Percentiles rank a stretch among this genome's conserved stretches.
phyloP scores from a whole-genome alignment of 2,329 filamentous ascomycete species.

The Berkeleyomyces rouxiae region DNA sequence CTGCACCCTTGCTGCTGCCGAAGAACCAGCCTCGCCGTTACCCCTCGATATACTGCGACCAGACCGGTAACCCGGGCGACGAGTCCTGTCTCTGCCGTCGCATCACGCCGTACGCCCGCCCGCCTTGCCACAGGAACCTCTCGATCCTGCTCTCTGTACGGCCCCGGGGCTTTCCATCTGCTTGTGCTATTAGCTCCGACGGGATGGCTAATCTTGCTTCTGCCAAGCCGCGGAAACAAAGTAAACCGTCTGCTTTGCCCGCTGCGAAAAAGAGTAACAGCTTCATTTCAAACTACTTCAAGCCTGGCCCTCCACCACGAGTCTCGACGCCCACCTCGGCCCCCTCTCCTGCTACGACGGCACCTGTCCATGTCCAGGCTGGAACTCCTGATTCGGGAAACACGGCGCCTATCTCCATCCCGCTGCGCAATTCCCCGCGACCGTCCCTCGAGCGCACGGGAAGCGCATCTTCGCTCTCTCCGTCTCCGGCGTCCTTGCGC shows the following conservation, averaged over 20 bases:
- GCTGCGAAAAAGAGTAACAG: not conserved
- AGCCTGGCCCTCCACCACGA: not conserved
- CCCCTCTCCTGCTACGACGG: not conserved
- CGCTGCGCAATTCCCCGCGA: not conserved
- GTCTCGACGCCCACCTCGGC: not conserved
- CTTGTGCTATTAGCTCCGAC: not conserved
- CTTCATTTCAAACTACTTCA: not conserved
- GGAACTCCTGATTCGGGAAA: not conserved
- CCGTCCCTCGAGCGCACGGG: not conserved
- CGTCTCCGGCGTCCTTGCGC: not conserved
- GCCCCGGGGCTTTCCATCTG: not conserved
- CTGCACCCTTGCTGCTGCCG: no score
- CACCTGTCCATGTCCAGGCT: not conserved
- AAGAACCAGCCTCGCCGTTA: no score
- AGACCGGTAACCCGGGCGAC: no score
- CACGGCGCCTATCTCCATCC: not conserved
- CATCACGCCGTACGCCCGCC: not conserved
- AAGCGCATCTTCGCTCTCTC: not conserved
- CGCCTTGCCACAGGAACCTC: not conserved
- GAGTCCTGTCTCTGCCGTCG: no score
- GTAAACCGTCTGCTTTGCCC: not conserved
- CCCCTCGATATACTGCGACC: no score
- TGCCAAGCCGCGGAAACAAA: not conserved
- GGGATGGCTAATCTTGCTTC: not conserved
- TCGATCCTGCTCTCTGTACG: not conserved